Conservation (phyloP, 2,329 filamentous ascomycete genomes). For the Aspergillus hiratsukae region DNA sequence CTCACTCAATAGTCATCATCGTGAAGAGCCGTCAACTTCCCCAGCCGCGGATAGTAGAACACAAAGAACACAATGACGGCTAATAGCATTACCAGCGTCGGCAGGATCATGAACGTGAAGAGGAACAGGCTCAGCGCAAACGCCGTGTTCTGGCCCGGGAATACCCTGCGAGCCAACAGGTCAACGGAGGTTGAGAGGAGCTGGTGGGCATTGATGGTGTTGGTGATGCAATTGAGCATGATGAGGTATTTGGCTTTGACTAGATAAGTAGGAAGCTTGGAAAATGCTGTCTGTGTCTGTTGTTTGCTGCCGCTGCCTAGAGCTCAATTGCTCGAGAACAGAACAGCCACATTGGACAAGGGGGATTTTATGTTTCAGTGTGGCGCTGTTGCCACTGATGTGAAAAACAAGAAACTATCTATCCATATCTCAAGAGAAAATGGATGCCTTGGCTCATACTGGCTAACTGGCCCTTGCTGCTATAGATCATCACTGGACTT, state of each 20-base stretch:
- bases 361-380: background rate
- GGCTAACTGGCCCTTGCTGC: background rate
- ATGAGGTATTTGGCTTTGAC: background rate
- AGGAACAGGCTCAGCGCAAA: slow-evolving; percentile 29
- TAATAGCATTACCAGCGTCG: slow-evolving; percentile 28
- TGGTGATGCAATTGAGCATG: slow-evolving; percentile 4
- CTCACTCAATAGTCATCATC: background rate
- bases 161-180: slow-evolving; percentile 25
- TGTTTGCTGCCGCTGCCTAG: background rate
- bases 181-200: slow-evolving; percentile 16
- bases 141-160: slow-evolving; percentile 23
- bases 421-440: background rate
- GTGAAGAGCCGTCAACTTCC: slow-evolving; percentile 10
- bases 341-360: background rate
- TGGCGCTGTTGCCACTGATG: background rate
- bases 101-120: slow-evolving; percentile 33
- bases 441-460: background rate
- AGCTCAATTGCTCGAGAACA: background rate
- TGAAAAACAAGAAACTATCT: background rate
- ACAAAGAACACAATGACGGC: slow-evolving; percentile 30
- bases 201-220: slow-evolving; percentile 1
- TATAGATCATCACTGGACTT: background rate
- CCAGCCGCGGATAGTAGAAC: slow-evolving; percentile 25
- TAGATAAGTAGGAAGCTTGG: background rate
- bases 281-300: background rate